Percentiles rank a stretch among this genome's conserved stretches.
Evolutionary conservation across 768 basidiomycete genomes (phyloP).

Genomic region (Tulasnella calospora): DNA sequence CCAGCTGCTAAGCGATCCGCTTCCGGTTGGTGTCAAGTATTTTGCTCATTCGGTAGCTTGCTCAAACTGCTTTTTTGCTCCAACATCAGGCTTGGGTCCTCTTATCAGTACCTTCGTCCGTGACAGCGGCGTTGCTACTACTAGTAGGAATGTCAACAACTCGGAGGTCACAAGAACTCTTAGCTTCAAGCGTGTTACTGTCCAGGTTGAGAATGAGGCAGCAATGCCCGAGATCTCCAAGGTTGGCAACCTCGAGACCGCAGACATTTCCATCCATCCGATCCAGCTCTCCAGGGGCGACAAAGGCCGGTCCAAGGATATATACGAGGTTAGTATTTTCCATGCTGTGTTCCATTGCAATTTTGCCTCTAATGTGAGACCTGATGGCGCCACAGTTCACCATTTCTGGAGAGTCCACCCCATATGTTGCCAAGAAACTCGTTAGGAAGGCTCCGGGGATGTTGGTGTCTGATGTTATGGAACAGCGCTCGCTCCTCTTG

Average conservation of each 20-base stretch:
- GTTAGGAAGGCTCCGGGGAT: neutral
- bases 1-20: neutral
- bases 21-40: neutral
- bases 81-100: neutral
- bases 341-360: neutral
- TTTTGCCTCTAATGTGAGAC: neutral
- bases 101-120: neutral
- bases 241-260: neutral
- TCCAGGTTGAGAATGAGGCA: neutral
- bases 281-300: neutral
- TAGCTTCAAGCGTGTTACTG: neutral
- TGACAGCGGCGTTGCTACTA: neutral
- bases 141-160: neutral
- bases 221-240: neutral
- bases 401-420: neutral
- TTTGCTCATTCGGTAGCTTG: neutral
- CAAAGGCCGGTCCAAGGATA: neutral
- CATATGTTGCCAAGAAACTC: neutral
- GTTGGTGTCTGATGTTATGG: neutral
- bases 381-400: neutral
- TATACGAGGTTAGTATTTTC: neutral
- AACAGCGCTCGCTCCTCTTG: neutral
- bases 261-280: neutral
- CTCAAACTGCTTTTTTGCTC: neutral
- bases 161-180: neutral